A percentile compares a stretch with the other conserved stretches of the same genome.
phyloP scores from a whole-genome alignment of 176 grass and related monocot genomes.

The Rhynchospora tenuis region DNA sequence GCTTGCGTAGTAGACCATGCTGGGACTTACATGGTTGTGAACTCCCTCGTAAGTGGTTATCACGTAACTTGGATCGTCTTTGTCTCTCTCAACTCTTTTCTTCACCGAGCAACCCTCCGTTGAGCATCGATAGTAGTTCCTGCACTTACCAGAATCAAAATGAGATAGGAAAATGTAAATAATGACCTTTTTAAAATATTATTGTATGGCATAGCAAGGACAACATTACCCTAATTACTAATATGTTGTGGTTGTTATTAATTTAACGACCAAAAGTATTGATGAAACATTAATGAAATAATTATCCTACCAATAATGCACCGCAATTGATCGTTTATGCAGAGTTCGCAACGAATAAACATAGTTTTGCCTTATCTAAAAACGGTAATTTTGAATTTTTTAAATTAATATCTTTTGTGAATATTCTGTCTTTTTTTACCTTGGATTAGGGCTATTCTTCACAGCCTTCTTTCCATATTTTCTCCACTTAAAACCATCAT shows the following conservation, averaged over 20 bases:
- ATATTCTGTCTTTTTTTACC: slow-evolving; percentile 24
- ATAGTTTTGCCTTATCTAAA: neutral
- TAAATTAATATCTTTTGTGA: neutral
- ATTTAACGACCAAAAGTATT: neutral
- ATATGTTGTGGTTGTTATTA: neutral
- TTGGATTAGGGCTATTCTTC: slow-evolving; percentile 89
- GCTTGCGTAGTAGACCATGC: slow-evolving; percentile 54
- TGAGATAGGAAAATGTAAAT: neutral
- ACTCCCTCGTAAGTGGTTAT: slow-evolving; percentile 82
- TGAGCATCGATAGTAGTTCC: slow-evolving; percentile 94
- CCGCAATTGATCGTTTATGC: neutral
- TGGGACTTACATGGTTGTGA: slow-evolving; percentile 68
- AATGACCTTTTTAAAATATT: neutral
- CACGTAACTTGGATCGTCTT: slow-evolving; percentile 61
- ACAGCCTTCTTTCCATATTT: slow-evolving; percentile 94
- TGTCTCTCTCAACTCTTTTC: slow-evolving; percentile 88
- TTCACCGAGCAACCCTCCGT: slow-evolving; percentile 84
- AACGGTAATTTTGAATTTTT: neutral
- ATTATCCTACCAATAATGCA: neutral
- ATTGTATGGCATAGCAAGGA: neutral
- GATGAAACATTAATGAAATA: neutral
- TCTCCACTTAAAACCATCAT: slow-evolving; percentile 96
- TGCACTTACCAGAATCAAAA: neutral
- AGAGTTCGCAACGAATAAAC: neutral
- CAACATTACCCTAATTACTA: neutral